Conservation (phyloP, 352 stramenopile genomes). For the Phytopythium boreale region DNA sequence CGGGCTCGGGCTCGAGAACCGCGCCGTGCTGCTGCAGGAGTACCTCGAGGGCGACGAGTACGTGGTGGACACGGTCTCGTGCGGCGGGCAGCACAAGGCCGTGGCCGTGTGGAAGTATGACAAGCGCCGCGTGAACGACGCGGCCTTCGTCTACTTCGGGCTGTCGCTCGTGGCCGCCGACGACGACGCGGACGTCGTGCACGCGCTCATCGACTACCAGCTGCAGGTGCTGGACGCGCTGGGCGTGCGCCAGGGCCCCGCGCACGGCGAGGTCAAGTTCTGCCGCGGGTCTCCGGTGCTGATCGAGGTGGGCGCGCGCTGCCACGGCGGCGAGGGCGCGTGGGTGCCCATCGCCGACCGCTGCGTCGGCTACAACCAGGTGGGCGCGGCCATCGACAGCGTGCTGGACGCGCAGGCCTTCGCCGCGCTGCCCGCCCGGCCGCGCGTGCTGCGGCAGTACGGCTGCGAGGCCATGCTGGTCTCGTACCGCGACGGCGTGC, state of each 20-base stretch:
- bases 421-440: constrained; percentile 58
- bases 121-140: constrained; percentile 93
- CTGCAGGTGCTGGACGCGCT: constrained; percentile 76
- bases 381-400: constrained; percentile 87
- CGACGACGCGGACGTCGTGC: constrained; percentile 36
- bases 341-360: constrained; percentile 91
- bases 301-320: constrained; percentile 95
- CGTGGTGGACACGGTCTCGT: constrained; percentile 94
- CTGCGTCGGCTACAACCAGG: constrained; percentile 94
- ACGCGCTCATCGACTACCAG: constrained; percentile 84
- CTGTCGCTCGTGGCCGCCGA: constrained; percentile 70
- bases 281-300: constrained; percentile 86
- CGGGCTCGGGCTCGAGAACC: constrained; percentile 82
- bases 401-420: constrained; percentile 65
- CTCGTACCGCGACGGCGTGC: constrained; percentile 88
- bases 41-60: constrained; percentile 95
- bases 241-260: constrained; percentile 71
- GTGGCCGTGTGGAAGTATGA: constrained; percentile 98
- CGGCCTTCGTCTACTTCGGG: constrained; percentile 94
- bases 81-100: constrained; percentile 93
- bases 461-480: constrained; percentile 94
- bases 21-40: constrained; percentile 89
- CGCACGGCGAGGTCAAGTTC: constrained; percentile 85
- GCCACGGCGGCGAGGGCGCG: constrained; percentile 93
- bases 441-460: constrained; percentile 71